Evolutionary conservation across 352 stramenopile genomes (phyloP).

Genomic region (Globisporangium middletonii): DNA sequence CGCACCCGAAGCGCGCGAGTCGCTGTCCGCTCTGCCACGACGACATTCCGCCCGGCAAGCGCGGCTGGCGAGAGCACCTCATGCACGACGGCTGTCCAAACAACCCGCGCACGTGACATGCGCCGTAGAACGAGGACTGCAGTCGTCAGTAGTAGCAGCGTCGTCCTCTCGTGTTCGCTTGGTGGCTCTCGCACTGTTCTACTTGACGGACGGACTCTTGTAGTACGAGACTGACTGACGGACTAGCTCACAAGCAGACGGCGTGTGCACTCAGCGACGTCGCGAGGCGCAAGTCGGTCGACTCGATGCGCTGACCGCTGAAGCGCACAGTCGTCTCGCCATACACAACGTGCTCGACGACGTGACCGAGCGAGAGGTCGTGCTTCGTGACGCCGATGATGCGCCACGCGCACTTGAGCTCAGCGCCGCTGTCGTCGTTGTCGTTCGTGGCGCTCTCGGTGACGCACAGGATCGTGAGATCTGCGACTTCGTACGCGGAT

Average conservation of each 20-base stretch:
- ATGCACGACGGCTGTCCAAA: slow-evolving; percentile 64
- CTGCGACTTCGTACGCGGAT: neutral
- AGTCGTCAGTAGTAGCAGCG: neutral
- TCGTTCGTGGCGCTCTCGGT: slow-evolving; percentile 4
- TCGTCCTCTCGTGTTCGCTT: neutral
- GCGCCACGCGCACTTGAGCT: slow-evolving; percentile 21
- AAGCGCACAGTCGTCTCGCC: slow-evolving; percentile 28
- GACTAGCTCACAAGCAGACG: neutral
- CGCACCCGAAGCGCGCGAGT: slow-evolving; percentile 50
- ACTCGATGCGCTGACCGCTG: slow-evolving; percentile 5
- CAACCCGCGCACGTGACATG: slow-evolving; percentile 47
- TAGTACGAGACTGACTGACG: neutral
- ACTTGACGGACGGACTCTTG: neutral
- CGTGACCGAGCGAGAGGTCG: slow-evolving; percentile 16
- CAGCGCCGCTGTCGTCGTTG: no score
- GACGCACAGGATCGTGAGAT: neutral
- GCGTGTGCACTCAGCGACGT: neutral
- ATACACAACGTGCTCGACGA: slow-evolving; percentile 10
- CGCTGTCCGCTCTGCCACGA: slow-evolving; percentile 83
- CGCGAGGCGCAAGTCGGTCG: slow-evolving; percentile 4
- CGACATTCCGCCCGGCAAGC: slow-evolving; percentile 55
- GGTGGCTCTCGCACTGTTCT: neutral
- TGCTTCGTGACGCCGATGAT: slow-evolving; percentile 17
- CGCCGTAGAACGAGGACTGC: neutral
- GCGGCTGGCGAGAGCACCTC: slow-evolving; percentile 66